Evolutionary conservation across 1,284 basidiomycete genomes (phyloP).

Genomic region (Puccinia hordei): DNA sequence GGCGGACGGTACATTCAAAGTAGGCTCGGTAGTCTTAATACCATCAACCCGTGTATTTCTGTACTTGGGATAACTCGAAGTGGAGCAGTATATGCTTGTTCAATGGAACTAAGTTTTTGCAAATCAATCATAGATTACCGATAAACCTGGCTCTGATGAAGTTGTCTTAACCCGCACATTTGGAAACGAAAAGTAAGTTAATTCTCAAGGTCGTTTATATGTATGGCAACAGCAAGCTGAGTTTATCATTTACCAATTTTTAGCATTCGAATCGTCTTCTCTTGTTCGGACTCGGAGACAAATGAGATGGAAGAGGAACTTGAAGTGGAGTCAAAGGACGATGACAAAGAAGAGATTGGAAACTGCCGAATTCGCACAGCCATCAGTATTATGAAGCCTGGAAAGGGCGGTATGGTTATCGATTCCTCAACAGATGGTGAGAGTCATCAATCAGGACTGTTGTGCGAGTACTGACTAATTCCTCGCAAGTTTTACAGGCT

Average conservation of each 20-base stretch:
- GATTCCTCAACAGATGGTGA: constrained; percentile 48
- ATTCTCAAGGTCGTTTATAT: background rate
- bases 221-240: background rate
- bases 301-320: constrained; percentile 36
- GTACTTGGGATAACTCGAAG: background rate
- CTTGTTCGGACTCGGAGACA: constrained; percentile 49
- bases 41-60: background rate
- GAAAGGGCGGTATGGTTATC: constrained; percentile 48
- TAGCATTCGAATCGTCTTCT: constrained; percentile 49
- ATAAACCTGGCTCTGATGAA: constrained; percentile 40
- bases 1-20: constrained; percentile 49
- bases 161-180: constrained; percentile 35
- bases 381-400: constrained; percentile 41
- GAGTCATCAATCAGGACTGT: background rate
- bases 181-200: constrained; percentile 50
- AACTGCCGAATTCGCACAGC: constrained; percentile 36
- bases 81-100: background rate
- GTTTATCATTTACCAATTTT: background rate
- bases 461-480: background rate
- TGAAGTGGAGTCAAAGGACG: constrained; percentile 24
- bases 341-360: constrained; percentile 27
- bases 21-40: background rate
- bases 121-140: constrained; percentile 19
- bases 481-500: background rate
- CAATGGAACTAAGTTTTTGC: background rate